Conservation (phyloP, 768 basidiomycete genomes). For the Suillus tomentosus region DNA sequence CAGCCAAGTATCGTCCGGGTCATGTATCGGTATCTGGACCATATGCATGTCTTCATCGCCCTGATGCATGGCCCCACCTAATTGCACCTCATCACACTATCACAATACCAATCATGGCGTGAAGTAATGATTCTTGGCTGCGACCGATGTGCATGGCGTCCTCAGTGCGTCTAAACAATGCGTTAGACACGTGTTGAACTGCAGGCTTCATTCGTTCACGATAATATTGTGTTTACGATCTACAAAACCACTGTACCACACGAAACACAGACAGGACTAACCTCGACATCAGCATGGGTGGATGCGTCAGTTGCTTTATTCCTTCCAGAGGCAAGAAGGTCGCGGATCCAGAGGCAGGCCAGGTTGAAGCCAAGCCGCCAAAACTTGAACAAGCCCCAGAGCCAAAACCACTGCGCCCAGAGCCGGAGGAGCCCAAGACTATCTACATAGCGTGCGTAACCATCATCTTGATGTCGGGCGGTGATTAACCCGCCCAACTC, state of each 20-base stretch:
- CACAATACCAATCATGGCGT: background rate
- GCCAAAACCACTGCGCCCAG: background rate
- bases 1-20: background rate
- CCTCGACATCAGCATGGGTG: constrained; percentile 6
- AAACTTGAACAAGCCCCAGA: background rate
- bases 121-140: background rate
- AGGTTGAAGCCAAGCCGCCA: background rate
- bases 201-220: background rate
- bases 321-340: background rate
- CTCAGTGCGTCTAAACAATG: background rate
- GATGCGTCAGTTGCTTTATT: background rate
- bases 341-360: background rate
- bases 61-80: background rate
- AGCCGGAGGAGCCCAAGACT: constrained; percentile 7
- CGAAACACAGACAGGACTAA: background rate
- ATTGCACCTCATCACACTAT: background rate
- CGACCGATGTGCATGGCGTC: background rate
- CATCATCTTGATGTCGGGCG: background rate
- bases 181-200: constrained; percentile 1
- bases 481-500: constrained; percentile 4
- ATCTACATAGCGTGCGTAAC: constrained; percentile 19
- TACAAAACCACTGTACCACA: constrained; percentile 4
- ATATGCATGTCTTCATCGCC: background rate
- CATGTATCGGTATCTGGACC: background rate
- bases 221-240: background rate